Evolutionary conservation across 305 asterid genomes (phyloP).

Genomic region (Stenogyne calaminthoides): DNA sequence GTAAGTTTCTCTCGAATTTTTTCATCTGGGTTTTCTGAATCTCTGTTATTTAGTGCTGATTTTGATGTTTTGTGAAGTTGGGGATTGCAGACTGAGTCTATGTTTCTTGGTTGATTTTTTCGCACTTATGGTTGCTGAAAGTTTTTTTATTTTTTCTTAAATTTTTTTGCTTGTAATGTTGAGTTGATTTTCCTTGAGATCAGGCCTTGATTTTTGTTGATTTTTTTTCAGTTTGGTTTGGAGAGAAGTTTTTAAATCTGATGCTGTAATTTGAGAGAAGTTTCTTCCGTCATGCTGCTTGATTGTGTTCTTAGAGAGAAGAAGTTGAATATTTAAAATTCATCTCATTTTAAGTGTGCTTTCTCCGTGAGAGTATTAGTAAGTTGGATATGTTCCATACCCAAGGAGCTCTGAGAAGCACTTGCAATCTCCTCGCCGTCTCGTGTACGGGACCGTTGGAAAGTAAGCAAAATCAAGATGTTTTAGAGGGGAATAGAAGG

Average conservation of each 20-base stretch:
- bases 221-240: neutral
- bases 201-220: slow-evolving; percentile 14
- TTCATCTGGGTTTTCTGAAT: slow-evolving; percentile 38
- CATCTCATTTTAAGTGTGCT: slow-evolving; percentile 14
- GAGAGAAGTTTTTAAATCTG: slow-evolving; percentile 15
- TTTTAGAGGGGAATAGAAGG: slow-evolving; percentile 39
- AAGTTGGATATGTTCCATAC: slow-evolving; percentile 70
- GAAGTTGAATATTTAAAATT: slow-evolving; percentile 29
- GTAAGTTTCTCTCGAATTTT: too few species aligned
- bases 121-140: slow-evolving; percentile 23
- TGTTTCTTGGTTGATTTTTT: neutral
- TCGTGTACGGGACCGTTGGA: slow-evolving; percentile 55
- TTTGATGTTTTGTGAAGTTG: slow-evolving; percentile 9
- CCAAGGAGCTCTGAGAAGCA: slow-evolving; percentile 80
- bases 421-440: slow-evolving; percentile 82
- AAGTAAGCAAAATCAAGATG: slow-evolving; percentile 51
- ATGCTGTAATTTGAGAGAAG: slow-evolving; percentile 30
- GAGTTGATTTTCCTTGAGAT: slow-evolving; percentile 35
- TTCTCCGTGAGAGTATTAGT: slow-evolving; percentile 28
- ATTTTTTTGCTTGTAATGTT: too few species aligned
- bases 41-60: slow-evolving; percentile 22
- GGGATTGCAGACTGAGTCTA: slow-evolving; percentile 10
- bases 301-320: slow-evolving; percentile 34
- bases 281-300: slow-evolving; percentile 22
- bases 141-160: too few species aligned